Percentiles rank a stretch among this genome's conserved stretches.
These are phyloP conservation scores for Yamadazyma sp. DNA, from an alignment of 1,139 yeast genomes.

Conservation along the genomic window DNA sequence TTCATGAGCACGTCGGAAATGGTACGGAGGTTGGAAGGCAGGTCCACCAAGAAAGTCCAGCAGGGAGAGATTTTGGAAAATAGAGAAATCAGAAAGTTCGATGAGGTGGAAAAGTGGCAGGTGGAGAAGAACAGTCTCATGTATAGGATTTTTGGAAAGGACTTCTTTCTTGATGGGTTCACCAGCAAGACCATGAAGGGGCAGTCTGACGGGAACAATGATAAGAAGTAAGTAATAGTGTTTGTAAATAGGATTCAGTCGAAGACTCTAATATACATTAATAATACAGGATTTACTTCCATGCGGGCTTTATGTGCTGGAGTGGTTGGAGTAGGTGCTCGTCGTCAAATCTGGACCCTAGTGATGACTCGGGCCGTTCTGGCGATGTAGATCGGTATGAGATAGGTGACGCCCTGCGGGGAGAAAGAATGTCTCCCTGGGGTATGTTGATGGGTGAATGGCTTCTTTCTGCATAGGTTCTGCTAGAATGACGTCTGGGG, in stretches of 20 bases:
- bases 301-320: slow-evolving; percentile 22
- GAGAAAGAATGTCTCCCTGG: not conserved
- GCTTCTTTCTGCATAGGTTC: slow-evolving; percentile 2
- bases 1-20: slow-evolving; percentile 37
- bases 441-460: slow-evolving; percentile 1
- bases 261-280: slow-evolving; percentile 3
- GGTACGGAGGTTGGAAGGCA: slow-evolving; percentile 40
- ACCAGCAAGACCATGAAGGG: slow-evolving; percentile 42
- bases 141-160: slow-evolving; percentile 44
- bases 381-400: slow-evolving; percentile 31
- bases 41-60: slow-evolving; percentile 41
- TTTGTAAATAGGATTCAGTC: not conserved
- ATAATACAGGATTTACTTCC: slow-evolving; percentile 23
- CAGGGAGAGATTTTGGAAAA: slow-evolving; percentile 43
- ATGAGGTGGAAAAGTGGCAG: slow-evolving; percentile 42
- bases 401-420: slow-evolving; percentile 10
- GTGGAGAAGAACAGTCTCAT: slow-evolving; percentile 37
- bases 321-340: slow-evolving; percentile 32
- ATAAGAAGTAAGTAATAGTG: no score
- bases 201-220: no score
- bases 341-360: slow-evolving; percentile 38
- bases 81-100: slow-evolving; percentile 33
- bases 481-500: not conserved
- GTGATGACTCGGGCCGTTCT: slow-evolving; percentile 34
- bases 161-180: slow-evolving; percentile 47